Base-by-base conservation (phyloP, 192 early-diverging fungal genomes). In the Dissophora globulifera region DNA sequence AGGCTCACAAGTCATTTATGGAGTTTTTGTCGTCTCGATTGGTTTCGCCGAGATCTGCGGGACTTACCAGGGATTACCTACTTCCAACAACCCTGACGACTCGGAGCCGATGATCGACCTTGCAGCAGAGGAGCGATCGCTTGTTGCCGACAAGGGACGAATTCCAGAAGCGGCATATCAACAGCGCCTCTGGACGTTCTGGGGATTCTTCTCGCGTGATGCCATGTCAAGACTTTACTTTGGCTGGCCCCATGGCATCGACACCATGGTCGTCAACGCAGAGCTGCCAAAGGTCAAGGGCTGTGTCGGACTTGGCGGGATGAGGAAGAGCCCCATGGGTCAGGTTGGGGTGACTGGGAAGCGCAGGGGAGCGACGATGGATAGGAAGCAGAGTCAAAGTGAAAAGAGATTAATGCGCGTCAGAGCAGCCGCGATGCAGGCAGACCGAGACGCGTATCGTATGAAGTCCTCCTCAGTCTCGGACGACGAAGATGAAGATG, bases 81-180 rank as follows among this genome's bases (percentile, higher is more conserved):
- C 50, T 2, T 3, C n/a, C 16, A 50, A 65, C 23, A 5, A 23
- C 38, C 0, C 4, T 1, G 40, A 49, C 4, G 57, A 65, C 12
- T 50, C 29, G 1, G 27, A 60, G 27, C 16, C 38, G 3, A 53
- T 38, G 46, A 48, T 61, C 13, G 63, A 76, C 30, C 32, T 76
- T 20, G 58, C 41, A 3, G 50, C 52, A 2, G 58, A 66, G 47
- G 45, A 51, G 23, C 72, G 49, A 11, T 56, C 50, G 10, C 3
- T 76, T 13, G 11, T 49, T 7, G 32, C 58, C 10, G 43, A 76
- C 2, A 67, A 67, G 38, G 52, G 58, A 7, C 7, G 23, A 9
- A 76, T 76, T n/a, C 72, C 72, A 0, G 72, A 76, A 22, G 41
- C 72, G 27, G 72, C 45, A 11, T 76, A 67, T 29, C 72, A 76